Conservation (phyloP, 2,329 filamentous ascomycete species). For the Purpureocillium lavendulum region DNA sequence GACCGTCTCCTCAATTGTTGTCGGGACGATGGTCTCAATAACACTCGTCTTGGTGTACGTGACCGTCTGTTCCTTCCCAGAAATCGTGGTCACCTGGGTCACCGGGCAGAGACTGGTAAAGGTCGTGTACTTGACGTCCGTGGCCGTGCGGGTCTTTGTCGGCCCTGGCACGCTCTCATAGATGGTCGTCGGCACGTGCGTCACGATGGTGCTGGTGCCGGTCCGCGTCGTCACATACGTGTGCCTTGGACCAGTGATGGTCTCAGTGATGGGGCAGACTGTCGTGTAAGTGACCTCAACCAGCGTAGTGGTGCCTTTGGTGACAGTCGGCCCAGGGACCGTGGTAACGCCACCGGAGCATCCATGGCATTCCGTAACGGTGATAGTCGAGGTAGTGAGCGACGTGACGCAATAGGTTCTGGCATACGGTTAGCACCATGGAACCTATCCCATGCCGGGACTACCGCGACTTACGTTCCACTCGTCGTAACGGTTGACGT, state of each 20-base stretch:
- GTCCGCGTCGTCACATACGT: slow-evolving; percentile 19
- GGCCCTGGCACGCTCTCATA: slow-evolving; percentile 19
- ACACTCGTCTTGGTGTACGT: slow-evolving; percentile 15
- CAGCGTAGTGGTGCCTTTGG: slow-evolving; percentile 19
- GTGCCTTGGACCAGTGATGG: slow-evolving; percentile 22
- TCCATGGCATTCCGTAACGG: slow-evolving; percentile 29
- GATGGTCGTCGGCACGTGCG: slow-evolving; percentile 19
- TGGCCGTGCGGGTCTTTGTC: slow-evolving; percentile 21
- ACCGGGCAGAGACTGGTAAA: slow-evolving; percentile 34
- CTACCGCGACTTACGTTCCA: slow-evolving; percentile 28
- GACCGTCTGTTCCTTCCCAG: slow-evolving; percentile 5
- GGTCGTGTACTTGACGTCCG: slow-evolving; percentile 25
- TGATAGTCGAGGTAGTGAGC: slow-evolving; percentile 34
- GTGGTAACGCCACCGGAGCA: slow-evolving; percentile 27
- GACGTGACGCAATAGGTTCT: slow-evolving; percentile 34
- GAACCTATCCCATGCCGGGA: too few species aligned
- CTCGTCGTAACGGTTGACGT: slow-evolving; percentile 30
- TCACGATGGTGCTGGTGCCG: slow-evolving; percentile 16
- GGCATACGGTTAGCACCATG: slow-evolving; percentile 9
- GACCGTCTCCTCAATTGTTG: slow-evolving; percentile 20
- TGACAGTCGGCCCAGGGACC: slow-evolving; percentile 24
- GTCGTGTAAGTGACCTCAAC: slow-evolving; percentile 31
- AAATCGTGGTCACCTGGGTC: slow-evolving; percentile 15
- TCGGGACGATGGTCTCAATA: slow-evolving; percentile 17
- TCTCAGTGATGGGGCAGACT: slow-evolving; percentile 24